Evolutionary conservation across 345 rosid species (phyloP), one percentile per base, ranked within the genome.

Genomic region (Brassica rapa): DNA sequence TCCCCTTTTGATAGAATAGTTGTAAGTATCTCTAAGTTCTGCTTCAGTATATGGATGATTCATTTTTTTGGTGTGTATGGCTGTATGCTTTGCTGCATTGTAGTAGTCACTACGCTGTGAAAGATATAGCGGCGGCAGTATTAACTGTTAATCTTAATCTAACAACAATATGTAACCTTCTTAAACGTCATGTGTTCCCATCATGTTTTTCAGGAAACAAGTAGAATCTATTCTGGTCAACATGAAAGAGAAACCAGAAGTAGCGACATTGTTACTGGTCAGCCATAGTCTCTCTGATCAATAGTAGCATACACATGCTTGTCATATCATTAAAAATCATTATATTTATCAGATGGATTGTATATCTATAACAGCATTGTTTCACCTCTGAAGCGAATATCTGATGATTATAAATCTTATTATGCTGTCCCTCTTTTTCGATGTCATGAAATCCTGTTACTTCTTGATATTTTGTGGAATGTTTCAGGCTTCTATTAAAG

Each of bases 201-300:
- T 70, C 30, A 63, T 65, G 27, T 51, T 59, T 85, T 85, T n/a
- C 88, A 95, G 97, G 88, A 93, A 90, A 83, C 99, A 95, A 77
- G 81, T 95, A 24, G 99, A 93, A 72, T 93, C 81, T 69, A 95
- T 95, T 82, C 91, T 95, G 49, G 86, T 86, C 51, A 89, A 86
- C 84, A 74, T 93, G 85, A 89, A 90, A 81, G 99, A 93, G 86
- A 95, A 91, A 86, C 97, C 99, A 25, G 99, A 88, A 79, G 99
- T 95, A 15, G 96, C 92, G 65, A 88, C 84, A 65, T 77, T 95
- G 71, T 84, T 93, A 76, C 73, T 90, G 98, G 99, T 95, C 84
- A 79, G 88, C 73, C 75, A 78, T 66, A 19, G 80, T 71, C 63
- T 77, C 71, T 70, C 23, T 70, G 37, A 66, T 70, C 56, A 23